Percentiles rank a stretch among this genome's conserved stretches.
Evolutionary conservation across 441 rosid genomes (phyloP).

Genomic region (Gossypium gossypioides): DNA sequence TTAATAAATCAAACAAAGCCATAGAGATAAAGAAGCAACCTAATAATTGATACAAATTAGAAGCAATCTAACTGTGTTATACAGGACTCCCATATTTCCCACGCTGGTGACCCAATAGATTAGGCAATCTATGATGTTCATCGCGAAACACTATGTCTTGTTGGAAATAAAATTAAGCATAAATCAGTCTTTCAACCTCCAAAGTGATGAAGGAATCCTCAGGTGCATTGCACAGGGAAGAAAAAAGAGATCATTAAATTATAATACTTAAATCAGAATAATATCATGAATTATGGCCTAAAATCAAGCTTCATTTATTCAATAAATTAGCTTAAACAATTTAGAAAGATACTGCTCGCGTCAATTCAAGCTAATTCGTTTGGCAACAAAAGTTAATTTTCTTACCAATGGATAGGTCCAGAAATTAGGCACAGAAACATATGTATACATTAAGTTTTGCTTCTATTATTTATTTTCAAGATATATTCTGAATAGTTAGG

Average conservation of each 20-base stretch:
- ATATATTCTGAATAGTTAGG: neutral
- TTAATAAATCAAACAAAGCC: conserved; percentile 3
- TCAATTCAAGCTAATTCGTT: neutral
- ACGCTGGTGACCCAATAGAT: neutral
- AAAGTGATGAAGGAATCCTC: neutral
- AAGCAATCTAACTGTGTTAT: neutral
- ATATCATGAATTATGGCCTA: neutral
- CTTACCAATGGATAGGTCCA: neutral
- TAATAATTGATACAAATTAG: neutral
- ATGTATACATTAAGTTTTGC: neutral
- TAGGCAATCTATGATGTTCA: neutral
- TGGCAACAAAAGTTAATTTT: neutral
- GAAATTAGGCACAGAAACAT: neutral
- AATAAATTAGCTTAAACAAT: neutral
- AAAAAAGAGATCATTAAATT: neutral
- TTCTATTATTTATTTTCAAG: neutral
- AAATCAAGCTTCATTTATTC: neutral
- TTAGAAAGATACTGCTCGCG: neutral
- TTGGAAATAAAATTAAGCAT: neutral
- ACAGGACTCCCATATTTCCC: neutral
- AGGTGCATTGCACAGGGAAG: neutral
- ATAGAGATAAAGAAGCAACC: conserved; percentile 12
- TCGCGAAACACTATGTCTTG: neutral
- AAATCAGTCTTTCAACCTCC: conserved; percentile 4
- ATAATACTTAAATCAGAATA: neutral